Percentiles rank a stretch among this genome's conserved stretches.
Conservation (phyloP, 2,329 filamentous ascomycete species). For the Aaosphaeria pasadenensis region DNA sequence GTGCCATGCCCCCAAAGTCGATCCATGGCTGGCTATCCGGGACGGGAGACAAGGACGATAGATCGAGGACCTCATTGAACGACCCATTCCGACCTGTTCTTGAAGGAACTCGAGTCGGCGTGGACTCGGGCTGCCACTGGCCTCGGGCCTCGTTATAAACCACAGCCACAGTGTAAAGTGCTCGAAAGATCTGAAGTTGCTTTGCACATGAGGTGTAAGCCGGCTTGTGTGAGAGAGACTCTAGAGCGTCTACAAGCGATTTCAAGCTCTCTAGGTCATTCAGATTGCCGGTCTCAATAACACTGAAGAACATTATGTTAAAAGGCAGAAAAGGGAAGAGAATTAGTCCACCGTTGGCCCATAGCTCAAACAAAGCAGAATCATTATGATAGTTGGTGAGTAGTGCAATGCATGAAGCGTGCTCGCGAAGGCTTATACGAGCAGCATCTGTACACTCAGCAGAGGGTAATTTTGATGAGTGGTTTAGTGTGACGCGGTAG, state of each 20-base stretch:
- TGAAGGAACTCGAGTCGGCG: not conserved
- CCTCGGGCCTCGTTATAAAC: not conserved
- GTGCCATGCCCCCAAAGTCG: constrained; percentile 1
- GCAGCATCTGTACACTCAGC: not conserved
- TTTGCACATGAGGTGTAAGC: not conserved
- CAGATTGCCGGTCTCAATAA: not conserved
- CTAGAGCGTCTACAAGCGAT: not conserved
- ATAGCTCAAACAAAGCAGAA: not conserved
- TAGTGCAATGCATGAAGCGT: not conserved
- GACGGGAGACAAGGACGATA: not conserved
- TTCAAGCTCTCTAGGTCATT: not conserved
- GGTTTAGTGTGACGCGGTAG: not conserved
- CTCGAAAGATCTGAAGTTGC: constrained; percentile 2
- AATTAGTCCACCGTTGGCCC: not conserved
- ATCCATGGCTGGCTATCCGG: not conserved
- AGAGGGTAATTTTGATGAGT: not conserved
- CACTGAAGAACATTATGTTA: not conserved
- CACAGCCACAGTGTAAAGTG: constrained; percentile 1
- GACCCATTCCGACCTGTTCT: not conserved
- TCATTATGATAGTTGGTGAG: not conserved
- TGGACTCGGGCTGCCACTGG: not conserved
- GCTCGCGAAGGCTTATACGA: not conserved
- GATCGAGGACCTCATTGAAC: not conserved
- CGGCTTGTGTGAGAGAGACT: not conserved
- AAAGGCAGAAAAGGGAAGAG: not conserved